Evolutionary conservation across 2,329 filamentous ascomycete genomes (phyloP).

Genomic region (Aspergillus novoparasiticus): DNA sequence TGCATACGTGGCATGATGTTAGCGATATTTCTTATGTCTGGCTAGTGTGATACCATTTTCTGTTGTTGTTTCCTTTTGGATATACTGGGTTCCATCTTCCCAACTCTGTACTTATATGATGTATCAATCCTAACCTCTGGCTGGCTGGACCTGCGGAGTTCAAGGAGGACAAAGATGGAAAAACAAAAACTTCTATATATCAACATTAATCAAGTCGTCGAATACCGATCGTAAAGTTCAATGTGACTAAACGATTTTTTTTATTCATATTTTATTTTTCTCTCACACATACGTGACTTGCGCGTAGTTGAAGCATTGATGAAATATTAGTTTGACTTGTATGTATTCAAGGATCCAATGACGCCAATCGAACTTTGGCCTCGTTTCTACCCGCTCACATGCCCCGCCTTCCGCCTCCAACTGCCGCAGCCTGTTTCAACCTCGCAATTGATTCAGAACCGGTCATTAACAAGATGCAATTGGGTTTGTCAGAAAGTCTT

Average conservation of each 20-base stretch:
- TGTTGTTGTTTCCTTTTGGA: conserved; percentile 8
- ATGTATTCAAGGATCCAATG: neutral
- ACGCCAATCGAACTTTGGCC: neutral
- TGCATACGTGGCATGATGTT: conserved; percentile 26
- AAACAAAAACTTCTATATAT: neutral
- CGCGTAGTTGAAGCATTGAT: neutral
- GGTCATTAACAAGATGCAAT: conserved; percentile 30
- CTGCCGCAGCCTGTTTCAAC: conserved; percentile 7
- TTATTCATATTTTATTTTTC: neutral
- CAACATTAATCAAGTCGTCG: neutral
- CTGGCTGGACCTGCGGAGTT: conserved; percentile 8
- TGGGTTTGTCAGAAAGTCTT: conserved; percentile 40
- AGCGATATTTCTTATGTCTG: conserved; percentile 16
- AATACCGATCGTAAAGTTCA: neutral
- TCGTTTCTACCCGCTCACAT: conserved; percentile 11
- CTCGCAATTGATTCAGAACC: conserved; percentile 6
- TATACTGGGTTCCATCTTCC: neutral
- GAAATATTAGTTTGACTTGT: neutral
- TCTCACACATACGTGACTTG: neutral
- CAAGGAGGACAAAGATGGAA: neutral
- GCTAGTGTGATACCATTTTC: conserved; percentile 26
- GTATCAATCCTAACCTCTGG: neutral
- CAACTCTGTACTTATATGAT: conserved; percentile 9
- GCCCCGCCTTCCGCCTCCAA: conserved; percentile 16
- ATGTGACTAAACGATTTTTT: too few relatives aligned